A percentile compares a stretch with the other conserved stretches of the same genome.
Conservation (phyloP, 2,329 filamentous ascomycete species). For the Neurospora crassa region DNA sequence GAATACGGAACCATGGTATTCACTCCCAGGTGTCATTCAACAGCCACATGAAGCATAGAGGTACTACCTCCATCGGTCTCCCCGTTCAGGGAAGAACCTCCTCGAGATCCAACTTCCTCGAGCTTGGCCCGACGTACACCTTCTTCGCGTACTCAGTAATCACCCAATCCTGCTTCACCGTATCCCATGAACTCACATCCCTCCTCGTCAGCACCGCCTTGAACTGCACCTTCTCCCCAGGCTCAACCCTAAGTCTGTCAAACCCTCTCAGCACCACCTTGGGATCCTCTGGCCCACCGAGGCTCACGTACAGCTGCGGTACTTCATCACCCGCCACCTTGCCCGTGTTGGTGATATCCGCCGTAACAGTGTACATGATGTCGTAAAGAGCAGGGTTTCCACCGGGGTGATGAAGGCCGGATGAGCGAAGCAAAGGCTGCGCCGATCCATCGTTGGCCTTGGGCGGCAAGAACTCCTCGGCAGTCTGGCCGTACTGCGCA, state of each 20-base stretch:
- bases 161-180: conserved; percentile 73
- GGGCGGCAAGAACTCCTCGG: conserved; percentile 50
- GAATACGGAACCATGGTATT: neutral
- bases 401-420: conserved; percentile 41
- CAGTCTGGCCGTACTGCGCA: conserved; percentile 48
- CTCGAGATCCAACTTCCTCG: conserved; percentile 40
- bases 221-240: conserved; percentile 61
- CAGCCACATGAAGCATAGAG: neutral
- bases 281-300: conserved; percentile 69
- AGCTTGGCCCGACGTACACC: conserved; percentile 45
- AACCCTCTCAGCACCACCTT: conserved; percentile 65
- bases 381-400: conserved; percentile 60
- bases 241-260: conserved; percentile 61
- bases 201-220: conserved; percentile 61
- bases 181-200: conserved; percentile 84
- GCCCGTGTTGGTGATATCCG: conserved; percentile 65
- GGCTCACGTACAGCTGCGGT: conserved; percentile 67
- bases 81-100: conserved; percentile 19
- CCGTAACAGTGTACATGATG: conserved; percentile 56
- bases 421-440: conserved; percentile 43
- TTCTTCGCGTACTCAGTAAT: conserved; percentile 41
- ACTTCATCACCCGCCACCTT: conserved; percentile 57
- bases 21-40: neutral
- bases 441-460: conserved; percentile 44
- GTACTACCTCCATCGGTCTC: neutral